phyloP scores from a whole-genome alignment of 73 alveolate species.

The Paramecium pentaurelia region DNA sequence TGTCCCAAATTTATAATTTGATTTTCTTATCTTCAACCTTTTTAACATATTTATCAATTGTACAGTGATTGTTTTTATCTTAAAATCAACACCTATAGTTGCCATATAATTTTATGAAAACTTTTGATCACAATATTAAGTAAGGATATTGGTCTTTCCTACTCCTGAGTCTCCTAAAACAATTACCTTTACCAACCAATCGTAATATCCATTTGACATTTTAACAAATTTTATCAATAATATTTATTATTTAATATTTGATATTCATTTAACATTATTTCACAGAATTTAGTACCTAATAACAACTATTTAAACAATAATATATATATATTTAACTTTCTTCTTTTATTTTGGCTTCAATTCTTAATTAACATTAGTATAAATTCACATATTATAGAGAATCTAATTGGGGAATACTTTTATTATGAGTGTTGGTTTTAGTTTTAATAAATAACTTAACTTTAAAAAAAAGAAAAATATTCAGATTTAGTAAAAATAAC shows the following conservation, averaged over 20 bases:
- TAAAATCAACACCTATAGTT: slow-evolving; percentile 89
- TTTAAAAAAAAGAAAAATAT: neutral
- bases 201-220: slow-evolving; percentile 5
- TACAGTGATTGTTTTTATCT: slow-evolving; percentile 66
- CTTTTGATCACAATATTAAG: slow-evolving; percentile 76
- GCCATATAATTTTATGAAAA: slow-evolving; percentile 77
- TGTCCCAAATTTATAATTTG: slow-evolving; percentile 73
- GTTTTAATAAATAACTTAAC: neutral
- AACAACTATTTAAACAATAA: neutral
- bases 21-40: slow-evolving; percentile 7
- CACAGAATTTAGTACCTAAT: neutral
- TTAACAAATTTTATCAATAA: neutral
- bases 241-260: neutral
- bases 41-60: neutral
- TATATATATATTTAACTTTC: neutral
- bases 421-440: no score
- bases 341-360: neutral
- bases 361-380: neutral
- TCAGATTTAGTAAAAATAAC: neutral
- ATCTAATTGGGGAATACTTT: neutral
- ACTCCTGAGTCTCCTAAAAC: slow-evolving; percentile 86
- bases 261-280: neutral
- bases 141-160: slow-evolving; percentile 82
- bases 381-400: no score
- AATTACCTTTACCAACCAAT: slow-evolving; percentile 65